phyloP scores from a whole-genome alignment of 192 early-diverging fungal species.

The Backusella tarrabulga region DNA sequence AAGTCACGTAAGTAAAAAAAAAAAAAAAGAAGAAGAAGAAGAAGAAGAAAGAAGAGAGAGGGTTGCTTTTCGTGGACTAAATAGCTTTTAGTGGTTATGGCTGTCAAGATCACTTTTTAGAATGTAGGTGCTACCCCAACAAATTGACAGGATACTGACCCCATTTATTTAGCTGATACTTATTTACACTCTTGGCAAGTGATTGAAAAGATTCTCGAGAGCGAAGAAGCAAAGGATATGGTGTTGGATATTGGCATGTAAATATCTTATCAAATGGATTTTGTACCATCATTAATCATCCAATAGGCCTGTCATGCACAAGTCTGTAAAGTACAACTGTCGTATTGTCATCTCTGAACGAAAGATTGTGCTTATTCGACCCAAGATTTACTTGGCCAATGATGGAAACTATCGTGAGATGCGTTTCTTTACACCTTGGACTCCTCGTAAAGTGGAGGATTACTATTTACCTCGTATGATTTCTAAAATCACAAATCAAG shows the following conservation, averaged over 20 bases:
- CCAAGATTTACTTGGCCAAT: slow-evolving; percentile 95
- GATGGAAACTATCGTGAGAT: slow-evolving; percentile 98
- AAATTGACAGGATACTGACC: neutral
- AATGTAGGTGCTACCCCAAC: slow-evolving; percentile 50
- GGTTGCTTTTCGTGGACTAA: neutral
- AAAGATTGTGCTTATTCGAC: slow-evolving; percentile 89
- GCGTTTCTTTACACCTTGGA: slow-evolving; percentile 94
- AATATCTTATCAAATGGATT: slow-evolving; percentile 13
- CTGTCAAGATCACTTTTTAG: slow-evolving; percentile 97
- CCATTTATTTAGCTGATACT: slow-evolving; percentile 70
- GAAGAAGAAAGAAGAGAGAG: slow-evolving; percentile 1
- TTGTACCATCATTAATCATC: neutral
- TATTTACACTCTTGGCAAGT: slow-evolving; percentile 94
- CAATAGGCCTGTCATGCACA: slow-evolving; percentile 85
- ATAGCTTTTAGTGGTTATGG: slow-evolving; percentile 77
- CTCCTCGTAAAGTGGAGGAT: slow-evolving; percentile 61
- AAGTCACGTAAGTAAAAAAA: slow-evolving; percentile 72
- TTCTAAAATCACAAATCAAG: slow-evolving; percentile 75
- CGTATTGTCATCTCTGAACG: slow-evolving; percentile 83
- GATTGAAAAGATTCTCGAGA: slow-evolving; percentile 68
- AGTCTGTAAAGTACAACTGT: slow-evolving; percentile 94
- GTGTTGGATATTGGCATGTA: slow-evolving; percentile 95
- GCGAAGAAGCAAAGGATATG: slow-evolving; percentile 69
- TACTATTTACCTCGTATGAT: slow-evolving; percentile 82
- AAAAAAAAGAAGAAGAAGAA: neutral